Evolutionary conservation across 768 basidiomycete genomes (phyloP), one percentile per base, ranked within the genome.

Genomic region (Sarcomyxa edulis): DNA sequence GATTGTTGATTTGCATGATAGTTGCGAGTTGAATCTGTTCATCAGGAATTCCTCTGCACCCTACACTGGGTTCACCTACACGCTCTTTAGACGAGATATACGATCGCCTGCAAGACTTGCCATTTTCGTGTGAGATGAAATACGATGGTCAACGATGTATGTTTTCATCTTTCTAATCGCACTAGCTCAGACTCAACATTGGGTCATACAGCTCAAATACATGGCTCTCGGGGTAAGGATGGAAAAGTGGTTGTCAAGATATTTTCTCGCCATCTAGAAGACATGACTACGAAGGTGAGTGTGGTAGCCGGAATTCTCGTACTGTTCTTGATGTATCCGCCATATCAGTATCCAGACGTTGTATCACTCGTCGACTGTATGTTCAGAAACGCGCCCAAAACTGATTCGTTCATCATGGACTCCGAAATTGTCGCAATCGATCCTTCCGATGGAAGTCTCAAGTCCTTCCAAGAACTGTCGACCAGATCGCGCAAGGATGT

Each of bases 371-470:
- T 83, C 24, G 53, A 70, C 18, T 50, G 53, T 19, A 64, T 88
- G 20, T 69, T 87, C 42, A 47, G 63, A 21, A 45, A 53, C 20
- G 56, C 62, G 34, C 48, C 69, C 15, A 47, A 66, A 9, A 52
- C 78, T 3, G 48, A 57, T 16, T 84, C 83, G 19, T 84, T 88
- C 60, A 84, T 92, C 41, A 60, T 92, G 47, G 90, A 92, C 54
- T 68, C 87, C n/a, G 89, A 92, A 60, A 78, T 90, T 42, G 91
- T 93, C 40, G 89, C 93, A 7, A 71, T 91, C 42, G 84, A 91
- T 56, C 66, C 76, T 29, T 53, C 53, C 6, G 72, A 69, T 23
- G 83, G 81, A 11, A 69, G 63, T 23, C 64, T 91, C 31, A 76
- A 72, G 52, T 80, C 87, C 2, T 95, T 95, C 56, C 93, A 95